Conservation (phyloP, 352 stramenopile genomes). For the Albugo candida region DNA sequence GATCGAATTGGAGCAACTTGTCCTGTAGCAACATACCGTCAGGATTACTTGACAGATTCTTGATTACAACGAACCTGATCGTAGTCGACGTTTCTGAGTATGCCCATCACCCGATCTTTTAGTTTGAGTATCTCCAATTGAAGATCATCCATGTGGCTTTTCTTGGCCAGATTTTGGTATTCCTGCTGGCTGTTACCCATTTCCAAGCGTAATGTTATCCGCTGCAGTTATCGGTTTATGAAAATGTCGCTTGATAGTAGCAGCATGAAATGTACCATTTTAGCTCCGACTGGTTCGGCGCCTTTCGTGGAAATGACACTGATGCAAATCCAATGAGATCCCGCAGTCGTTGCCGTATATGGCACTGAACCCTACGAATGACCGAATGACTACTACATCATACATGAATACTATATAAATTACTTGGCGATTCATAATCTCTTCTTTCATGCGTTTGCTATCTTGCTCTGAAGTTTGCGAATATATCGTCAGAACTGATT, state of each 20-base stretch:
- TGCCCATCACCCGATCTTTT: constrained; percentile 47
- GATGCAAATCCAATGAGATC: constrained; percentile 56
- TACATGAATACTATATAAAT: neutral
- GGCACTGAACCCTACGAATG: constrained; percentile 27
- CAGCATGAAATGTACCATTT: constrained; percentile 24
- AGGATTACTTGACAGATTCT: neutral
- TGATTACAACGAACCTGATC: constrained; percentile 23
- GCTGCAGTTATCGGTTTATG: constrained; percentile 10
- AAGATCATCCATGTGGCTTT: constrained; percentile 64
- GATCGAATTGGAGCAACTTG: constrained; percentile 50
- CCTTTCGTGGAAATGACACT: constrained; percentile 47
- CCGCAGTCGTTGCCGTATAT: constrained; percentile 42
- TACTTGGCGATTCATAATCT: constrained; percentile 35
- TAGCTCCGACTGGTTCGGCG: constrained; percentile 25
- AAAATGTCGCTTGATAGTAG: neutral
- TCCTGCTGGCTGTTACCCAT: constrained; percentile 57
- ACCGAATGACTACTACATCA: constrained; percentile 2
- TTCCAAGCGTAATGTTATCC: constrained; percentile 39
- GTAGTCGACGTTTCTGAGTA: constrained; percentile 75
- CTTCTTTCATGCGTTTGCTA: constrained; percentile 34
- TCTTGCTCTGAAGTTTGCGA: constrained; percentile 19
- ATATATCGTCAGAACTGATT: constrained; percentile 41
- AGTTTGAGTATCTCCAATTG: constrained; percentile 66
- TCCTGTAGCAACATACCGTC: constrained; percentile 11
- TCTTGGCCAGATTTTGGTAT: constrained; percentile 68